These are phyloP conservation scores for Borealophlyctis nickersoniae DNA, from an alignment of 192 early-diverging fungal species.

Conservation along the genomic window DNA sequence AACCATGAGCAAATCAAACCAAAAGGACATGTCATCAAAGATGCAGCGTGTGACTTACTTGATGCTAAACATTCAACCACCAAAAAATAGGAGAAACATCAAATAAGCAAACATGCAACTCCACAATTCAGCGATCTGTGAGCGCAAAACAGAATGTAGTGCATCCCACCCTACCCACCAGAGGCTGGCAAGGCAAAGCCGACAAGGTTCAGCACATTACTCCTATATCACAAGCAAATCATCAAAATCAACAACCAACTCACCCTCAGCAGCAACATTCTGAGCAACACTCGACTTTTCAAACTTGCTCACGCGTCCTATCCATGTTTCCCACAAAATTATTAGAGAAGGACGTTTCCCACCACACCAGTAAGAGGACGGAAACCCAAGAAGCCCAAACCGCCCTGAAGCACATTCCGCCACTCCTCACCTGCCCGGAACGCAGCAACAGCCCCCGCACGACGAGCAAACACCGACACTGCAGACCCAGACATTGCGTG, in stretches of 20 bases:
- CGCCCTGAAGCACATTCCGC: too few relatives aligned
- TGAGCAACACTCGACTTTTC: not conserved
- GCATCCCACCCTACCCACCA: not conserved
- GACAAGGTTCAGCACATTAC: not conserved
- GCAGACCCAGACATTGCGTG: too few relatives aligned
- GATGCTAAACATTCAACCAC: too few relatives aligned
- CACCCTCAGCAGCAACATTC: not conserved
- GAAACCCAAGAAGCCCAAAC: too few relatives aligned
- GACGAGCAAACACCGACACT: too few relatives aligned
- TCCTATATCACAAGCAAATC: not conserved
- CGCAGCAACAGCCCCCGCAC: too few relatives aligned
- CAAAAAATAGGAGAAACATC: too few relatives aligned
- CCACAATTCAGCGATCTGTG: not conserved
- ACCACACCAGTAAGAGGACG: not conserved
- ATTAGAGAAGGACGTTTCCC: not conserved
- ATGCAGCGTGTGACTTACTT: not conserved
- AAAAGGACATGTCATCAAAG: not conserved
- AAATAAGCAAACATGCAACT: too few relatives aligned
- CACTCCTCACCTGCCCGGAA: slow-evolving; percentile 1
- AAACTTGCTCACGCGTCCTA: not conserved
- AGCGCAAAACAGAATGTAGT: not conserved
- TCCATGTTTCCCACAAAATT: not conserved
- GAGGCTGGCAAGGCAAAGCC: not conserved
- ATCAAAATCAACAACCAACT: not conserved
- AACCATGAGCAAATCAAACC: not conserved